These are phyloP conservation scores for Fusarium fujikuroi DNA, from an alignment of 2,329 filamentous ascomycete species.

Conservation along the genomic window DNA sequence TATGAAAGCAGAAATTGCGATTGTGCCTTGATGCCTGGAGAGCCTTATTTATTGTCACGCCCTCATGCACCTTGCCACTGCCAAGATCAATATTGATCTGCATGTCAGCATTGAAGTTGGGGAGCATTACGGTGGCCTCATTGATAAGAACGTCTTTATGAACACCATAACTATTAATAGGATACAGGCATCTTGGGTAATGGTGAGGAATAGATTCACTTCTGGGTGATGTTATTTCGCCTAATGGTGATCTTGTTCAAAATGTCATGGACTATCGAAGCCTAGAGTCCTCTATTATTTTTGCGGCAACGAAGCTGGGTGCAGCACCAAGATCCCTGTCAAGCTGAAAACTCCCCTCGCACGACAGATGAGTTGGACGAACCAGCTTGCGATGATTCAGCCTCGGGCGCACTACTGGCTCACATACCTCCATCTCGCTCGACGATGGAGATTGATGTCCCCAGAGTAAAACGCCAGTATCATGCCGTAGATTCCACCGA, in stretches of 20 bases:
- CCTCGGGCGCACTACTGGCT: fast-evolving
- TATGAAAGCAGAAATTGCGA: fast-evolving
- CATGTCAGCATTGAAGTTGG: neutral
- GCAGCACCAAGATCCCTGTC: neutral
- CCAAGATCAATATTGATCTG: neutral
- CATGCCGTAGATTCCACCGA: slow-evolving; percentile 41
- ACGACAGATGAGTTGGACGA: no score
- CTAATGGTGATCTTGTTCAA: no score
- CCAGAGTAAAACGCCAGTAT: slow-evolving; percentile 27
- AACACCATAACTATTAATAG: neutral
- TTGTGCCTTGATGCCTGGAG: neutral
- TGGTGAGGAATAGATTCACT: no score
- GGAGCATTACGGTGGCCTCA: neutral
- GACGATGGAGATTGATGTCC: slow-evolving; percentile 27
- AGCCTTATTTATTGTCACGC: neutral
- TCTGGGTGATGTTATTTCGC: no score
- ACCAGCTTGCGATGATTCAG: neutral
- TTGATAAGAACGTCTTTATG: no score
- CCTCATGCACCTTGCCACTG: neutral
- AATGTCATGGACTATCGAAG: no score
- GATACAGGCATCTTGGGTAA: no score
- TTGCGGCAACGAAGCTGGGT: neutral
- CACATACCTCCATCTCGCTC: slow-evolving; percentile 21
- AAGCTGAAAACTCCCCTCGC: neutral
- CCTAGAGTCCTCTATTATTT: no score